These are phyloP conservation scores for Proliferodiscus dingleyae DNA, from an alignment of 2,329 filamentous ascomycete genomes.

Conservation along the genomic window DNA sequence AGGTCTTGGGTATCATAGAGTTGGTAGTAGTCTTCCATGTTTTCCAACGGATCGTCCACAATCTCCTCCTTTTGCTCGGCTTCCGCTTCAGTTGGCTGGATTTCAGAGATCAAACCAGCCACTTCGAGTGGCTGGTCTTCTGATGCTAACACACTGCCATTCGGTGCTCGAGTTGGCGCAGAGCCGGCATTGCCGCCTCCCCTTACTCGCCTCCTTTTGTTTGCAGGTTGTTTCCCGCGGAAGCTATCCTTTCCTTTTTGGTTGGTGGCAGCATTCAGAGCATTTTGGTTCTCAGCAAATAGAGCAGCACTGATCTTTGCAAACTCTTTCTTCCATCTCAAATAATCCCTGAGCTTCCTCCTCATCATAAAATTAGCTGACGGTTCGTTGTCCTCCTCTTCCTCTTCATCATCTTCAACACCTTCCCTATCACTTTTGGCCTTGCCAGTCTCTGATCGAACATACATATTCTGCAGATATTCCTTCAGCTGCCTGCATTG, in stretches of 20 bases:
- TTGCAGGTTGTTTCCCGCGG: constrained; percentile 63
- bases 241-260: constrained; percentile 41
- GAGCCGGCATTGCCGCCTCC: constrained; percentile 65
- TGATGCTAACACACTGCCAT: constrained; percentile 68
- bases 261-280: constrained; percentile 63
- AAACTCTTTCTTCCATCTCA: constrained; percentile 88
- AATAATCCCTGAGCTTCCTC: constrained; percentile 76
- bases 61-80: constrained; percentile 72
- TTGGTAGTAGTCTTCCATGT: constrained; percentile 90
- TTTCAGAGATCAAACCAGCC: constrained; percentile 73
- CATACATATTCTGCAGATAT: constrained; percentile 86
- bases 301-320: constrained; percentile 75
- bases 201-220: constrained; percentile 79
- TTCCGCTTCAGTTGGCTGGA: constrained; percentile 76
- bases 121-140: constrained; percentile 83
- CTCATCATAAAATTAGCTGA: constrained; percentile 89
- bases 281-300: constrained; percentile 75
- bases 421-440: no score
- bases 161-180: constrained; percentile 59
- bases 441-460: constrained; percentile 46
- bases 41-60: constrained; percentile 71
- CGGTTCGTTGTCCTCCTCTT: constrained; percentile 53
- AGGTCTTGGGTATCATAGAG: constrained; percentile 89
- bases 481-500: constrained; percentile 87
- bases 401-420: constrained; percentile 40